These are phyloP conservation scores for Phyllosticta citribraziliensis DNA, from an alignment of 2,329 filamentous ascomycete genomes.

Conservation along the genomic window DNA sequence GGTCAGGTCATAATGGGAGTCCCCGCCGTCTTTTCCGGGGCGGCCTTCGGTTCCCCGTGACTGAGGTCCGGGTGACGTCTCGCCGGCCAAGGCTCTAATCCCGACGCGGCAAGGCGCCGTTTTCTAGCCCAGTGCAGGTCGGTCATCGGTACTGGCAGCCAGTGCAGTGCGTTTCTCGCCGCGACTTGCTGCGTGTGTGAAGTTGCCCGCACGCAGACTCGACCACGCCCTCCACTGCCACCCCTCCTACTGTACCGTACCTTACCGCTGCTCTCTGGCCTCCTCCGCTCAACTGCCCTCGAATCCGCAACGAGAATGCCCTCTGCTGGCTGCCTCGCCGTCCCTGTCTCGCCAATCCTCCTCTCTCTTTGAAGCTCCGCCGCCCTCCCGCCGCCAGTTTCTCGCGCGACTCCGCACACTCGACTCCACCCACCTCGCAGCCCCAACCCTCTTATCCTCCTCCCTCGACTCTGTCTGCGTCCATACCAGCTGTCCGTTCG, in stretches of 20 bases:
- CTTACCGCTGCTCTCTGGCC: not conserved
- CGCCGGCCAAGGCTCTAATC: not conserved
- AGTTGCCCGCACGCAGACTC: conserved; percentile 11
- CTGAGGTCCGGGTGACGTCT: not conserved
- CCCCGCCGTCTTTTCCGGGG: no score
- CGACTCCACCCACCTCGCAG: conserved; percentile 12
- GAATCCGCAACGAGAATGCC: conserved; percentile 17
- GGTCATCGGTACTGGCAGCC: conserved; percentile 1
- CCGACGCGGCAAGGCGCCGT: not conserved
- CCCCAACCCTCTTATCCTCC: conserved; percentile 1
- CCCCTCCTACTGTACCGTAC: no score
- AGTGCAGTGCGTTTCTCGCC: conserved; percentile 10
- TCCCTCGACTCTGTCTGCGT: not conserved
- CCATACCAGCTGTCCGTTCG: not conserved
- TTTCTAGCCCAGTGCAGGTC: not conserved
- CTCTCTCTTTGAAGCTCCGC: conserved; percentile 27
- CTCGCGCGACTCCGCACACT: conserved; percentile 14
- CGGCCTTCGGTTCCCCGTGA: no score
- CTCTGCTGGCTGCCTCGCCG: conserved; percentile 14
- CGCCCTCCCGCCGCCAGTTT: conserved; percentile 18
- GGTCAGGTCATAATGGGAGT: no score
- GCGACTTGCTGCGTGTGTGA: conserved; percentile 6
- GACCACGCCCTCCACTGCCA: conserved; percentile 4
- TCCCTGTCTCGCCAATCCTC: conserved; percentile 19
- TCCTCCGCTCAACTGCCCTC: not conserved